Evolutionary conservation across 2,329 filamentous ascomycete genomes (phyloP), one percentile per base, ranked within the genome.

Genomic region (Mycosphaerella sp.): DNA sequence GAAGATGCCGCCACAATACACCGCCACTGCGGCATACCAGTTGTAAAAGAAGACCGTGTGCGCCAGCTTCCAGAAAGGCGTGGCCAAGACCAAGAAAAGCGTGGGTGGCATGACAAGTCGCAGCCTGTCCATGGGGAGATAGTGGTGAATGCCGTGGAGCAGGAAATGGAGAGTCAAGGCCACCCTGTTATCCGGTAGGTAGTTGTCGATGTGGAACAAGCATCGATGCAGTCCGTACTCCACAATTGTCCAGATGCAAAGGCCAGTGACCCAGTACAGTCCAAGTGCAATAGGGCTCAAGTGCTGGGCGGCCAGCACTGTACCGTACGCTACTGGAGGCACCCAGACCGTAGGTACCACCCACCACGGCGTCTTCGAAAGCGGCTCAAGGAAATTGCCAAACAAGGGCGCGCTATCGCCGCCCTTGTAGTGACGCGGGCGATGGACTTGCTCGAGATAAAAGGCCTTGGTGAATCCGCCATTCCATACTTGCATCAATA

Each of bases 41-140:
- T 92, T 82, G 74, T 84, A 91, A 70, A 76, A 86, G 71, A 98
- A 89, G 51, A 97, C 68, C 1, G 78, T 63, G 63, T 96, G 92
- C 0, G 93, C 89, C 48, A 98, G 77, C 71, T 89, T 88, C 86
- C 89, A 98, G 76, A 97, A 97, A 0, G 93, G 93, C 0, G 81
- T 79, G 5, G 92, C 92, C 17, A 98, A 83, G 10, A 81, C 79
- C 23, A 92, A 59, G 69, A 98, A 97, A 3, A 98, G 78, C 0
- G 89, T 82, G 0, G 93, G 93, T 1, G 93, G 93, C 93, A 98
- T 97, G 61, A 98, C 93, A 8, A 98, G 84, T 57, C 93, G 85
- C 66, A 95, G 92, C 68, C 86, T 92, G 75, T 98, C 93, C 93
- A 98, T 97, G n/a, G 93, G 93, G 4, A 98, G 81, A 73, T 97